These are phyloP conservation scores for Colletotrichum cordylinicola DNA, from an alignment of 2,329 filamentous ascomycete genomes.

Conservation along the genomic window DNA sequence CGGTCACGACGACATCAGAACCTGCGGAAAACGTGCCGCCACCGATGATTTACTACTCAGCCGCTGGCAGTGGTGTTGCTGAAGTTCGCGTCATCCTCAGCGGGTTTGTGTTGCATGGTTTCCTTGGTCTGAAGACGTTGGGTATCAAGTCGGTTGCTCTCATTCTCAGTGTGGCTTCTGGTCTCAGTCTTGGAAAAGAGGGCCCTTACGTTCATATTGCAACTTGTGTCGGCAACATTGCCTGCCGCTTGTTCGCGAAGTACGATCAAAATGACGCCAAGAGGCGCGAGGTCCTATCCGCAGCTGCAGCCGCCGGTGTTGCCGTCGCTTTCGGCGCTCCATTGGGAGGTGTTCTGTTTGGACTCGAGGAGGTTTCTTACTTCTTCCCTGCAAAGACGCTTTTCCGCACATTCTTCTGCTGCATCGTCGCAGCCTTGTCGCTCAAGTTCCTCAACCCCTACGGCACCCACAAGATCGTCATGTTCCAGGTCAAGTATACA, in stretches of 20 bases:
- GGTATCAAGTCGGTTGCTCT: slow-evolving; percentile 84
- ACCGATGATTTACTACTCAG: slow-evolving; percentile 94
- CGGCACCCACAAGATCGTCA: slow-evolving; percentile 93
- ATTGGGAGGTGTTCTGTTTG: slow-evolving; percentile 86
- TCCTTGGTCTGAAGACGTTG: slow-evolving; percentile 87
- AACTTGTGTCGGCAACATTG: slow-evolving; percentile 93
- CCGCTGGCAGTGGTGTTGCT: slow-evolving; percentile 93
- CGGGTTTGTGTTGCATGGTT: slow-evolving; percentile 95
- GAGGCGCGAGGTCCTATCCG: slow-evolving; percentile 90
- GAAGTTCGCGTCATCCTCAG: slow-evolving; percentile 98
- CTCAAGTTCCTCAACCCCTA: slow-evolving; percentile 97
- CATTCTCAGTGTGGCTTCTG: slow-evolving; percentile 88
- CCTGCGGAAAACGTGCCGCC: slow-evolving; percentile 44
- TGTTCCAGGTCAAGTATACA: slow-evolving; percentile 92
- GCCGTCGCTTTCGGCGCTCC: slow-evolving; percentile 95
- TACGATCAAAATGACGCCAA: slow-evolving; percentile 96
- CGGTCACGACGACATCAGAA: slow-evolving; percentile 28
- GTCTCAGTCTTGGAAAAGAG: slow-evolving; percentile 92
- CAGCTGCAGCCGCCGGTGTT: slow-evolving; percentile 88
- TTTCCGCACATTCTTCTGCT: slow-evolving; percentile 98
- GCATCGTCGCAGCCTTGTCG: slow-evolving; percentile 88
- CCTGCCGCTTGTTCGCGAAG: slow-evolving; percentile 90
- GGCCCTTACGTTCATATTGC: slow-evolving; percentile 97
- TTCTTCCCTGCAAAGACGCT: slow-evolving; percentile 98
- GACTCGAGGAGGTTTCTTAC: slow-evolving; percentile 93